These are phyloP conservation scores for Dissophora globulifera DNA, from an alignment of 192 early-diverging fungal species.

Conservation along the genomic window DNA sequence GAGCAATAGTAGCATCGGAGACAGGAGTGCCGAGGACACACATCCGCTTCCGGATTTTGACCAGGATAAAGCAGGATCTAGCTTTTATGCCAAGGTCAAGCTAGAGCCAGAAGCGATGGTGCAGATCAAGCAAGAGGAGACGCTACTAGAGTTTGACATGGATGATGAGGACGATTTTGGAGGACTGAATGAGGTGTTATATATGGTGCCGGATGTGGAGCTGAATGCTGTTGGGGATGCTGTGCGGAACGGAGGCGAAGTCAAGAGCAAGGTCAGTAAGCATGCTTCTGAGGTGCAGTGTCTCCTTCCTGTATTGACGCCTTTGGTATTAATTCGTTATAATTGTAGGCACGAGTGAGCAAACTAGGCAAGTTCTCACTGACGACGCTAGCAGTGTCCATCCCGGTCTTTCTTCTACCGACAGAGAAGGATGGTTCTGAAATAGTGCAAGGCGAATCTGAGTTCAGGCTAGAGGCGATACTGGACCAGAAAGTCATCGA, in stretches of 20 bases:
- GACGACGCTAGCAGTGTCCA: conserved; percentile 32
- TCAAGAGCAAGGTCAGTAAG: conserved; percentile 21
- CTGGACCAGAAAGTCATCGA: conserved; percentile 37
- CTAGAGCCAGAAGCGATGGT: conserved; percentile 6
- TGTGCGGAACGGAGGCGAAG: conserved; percentile 6
- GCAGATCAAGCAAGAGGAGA: conserved; percentile 50
- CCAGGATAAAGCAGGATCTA: background rate
- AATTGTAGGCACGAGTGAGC: conserved; percentile 21
- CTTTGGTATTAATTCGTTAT: too few species aligned
- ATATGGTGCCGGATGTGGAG: conserved; percentile 10
- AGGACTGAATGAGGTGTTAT: background rate
- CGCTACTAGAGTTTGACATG: conserved; percentile 44
- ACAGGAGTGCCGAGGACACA: too few species aligned
- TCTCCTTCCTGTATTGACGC: too few species aligned
- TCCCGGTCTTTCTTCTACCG: conserved; percentile 30
- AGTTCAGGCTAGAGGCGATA: conserved; percentile 15
- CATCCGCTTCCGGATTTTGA: background rate
- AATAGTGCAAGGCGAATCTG: too few species aligned
- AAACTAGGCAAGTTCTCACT: conserved; percentile 49
- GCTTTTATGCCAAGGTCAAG: conserved; percentile 10
- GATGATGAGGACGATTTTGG: conserved; percentile 42
- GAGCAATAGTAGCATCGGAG: too few species aligned
- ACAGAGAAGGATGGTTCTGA: too few species aligned
- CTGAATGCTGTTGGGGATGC: conserved; percentile 10
- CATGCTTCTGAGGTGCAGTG: too few species aligned